These are phyloP conservation scores for Paragyromitra xinjiangensis DNA, from an alignment of 495 filamentous ascomycete genomes.

Conservation along the genomic window DNA sequence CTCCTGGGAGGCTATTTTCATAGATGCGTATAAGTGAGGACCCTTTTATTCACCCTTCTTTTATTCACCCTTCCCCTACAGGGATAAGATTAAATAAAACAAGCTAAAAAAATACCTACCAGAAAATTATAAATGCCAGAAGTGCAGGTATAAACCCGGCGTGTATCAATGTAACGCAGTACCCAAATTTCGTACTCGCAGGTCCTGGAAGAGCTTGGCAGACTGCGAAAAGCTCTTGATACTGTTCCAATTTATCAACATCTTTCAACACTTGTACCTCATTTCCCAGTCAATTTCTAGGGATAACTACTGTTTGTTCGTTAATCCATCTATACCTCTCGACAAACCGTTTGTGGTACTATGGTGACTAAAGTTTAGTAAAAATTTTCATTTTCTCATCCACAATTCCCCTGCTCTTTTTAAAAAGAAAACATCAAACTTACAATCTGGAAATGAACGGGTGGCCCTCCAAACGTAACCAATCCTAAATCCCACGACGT, in stretches of 20 bases:
- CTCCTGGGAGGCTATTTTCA: slow-evolving; percentile 67
- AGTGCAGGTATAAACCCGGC: slow-evolving; percentile 70
- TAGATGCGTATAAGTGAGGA: slow-evolving; percentile 58
- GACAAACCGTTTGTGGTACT: slow-evolving; percentile 71
- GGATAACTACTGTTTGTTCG: slow-evolving; percentile 68
- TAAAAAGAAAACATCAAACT: slow-evolving; percentile 15
- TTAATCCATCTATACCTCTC: slow-evolving; percentile 73
- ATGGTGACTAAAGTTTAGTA: slow-evolving; percentile 10
- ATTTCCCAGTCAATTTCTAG: background rate
- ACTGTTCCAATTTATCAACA: slow-evolving; percentile 61
- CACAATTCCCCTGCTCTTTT: background rate
- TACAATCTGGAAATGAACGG: slow-evolving; percentile 69
- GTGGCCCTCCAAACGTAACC: slow-evolving; percentile 67
- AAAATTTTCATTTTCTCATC: background rate
- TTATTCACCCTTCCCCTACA: background rate
- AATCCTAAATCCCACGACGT: slow-evolving; percentile 67
- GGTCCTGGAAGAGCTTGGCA: slow-evolving; percentile 79
- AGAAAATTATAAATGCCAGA: slow-evolving; percentile 65
- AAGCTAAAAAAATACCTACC: slow-evolving; percentile 68
- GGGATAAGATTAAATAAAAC: background rate
- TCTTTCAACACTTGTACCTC: background rate
- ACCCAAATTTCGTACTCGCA: slow-evolving; percentile 79
- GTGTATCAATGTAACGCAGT: slow-evolving; percentile 73
- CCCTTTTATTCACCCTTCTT: background rate
- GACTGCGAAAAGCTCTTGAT: slow-evolving; percentile 81